Percentiles rank a stretch among this genome's conserved stretches.
phyloP scores from a whole-genome alignment of 768 basidiomycete species.

The Rhodotorula kratochvilovae region DNA sequence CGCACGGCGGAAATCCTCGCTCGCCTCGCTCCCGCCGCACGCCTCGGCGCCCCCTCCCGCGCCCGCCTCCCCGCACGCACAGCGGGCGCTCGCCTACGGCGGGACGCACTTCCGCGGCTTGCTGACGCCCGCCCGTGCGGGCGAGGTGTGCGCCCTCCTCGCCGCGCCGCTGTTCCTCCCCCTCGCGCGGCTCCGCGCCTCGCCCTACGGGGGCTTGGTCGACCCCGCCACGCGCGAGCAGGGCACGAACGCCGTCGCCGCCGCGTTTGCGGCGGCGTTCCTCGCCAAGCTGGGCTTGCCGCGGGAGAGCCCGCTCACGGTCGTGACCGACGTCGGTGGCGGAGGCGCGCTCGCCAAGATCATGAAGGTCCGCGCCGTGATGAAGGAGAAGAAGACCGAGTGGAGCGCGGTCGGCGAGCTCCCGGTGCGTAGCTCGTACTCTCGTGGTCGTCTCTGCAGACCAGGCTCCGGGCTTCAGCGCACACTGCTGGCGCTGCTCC shows the following conservation, averaged over 20 bases:
- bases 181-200: constrained; percentile 59
- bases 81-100: constrained; percentile 67
- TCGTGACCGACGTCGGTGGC: constrained; percentile 87
- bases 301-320: constrained; percentile 75
- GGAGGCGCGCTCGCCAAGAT: constrained; percentile 85
- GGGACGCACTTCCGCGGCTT: constrained; percentile 54
- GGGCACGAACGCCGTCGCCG: constrained; percentile 53
- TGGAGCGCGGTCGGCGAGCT: constrained; percentile 86
- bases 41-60: background rate
- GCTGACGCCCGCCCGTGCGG: constrained; percentile 53
- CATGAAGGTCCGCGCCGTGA: constrained; percentile 87
- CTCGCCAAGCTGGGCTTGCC: constrained; percentile 84
- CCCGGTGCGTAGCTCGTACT: constrained; percentile 58
- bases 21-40: background rate
- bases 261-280: constrained; percentile 81
- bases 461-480: no score
- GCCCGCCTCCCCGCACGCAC: background rate
- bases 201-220: constrained; percentile 67
- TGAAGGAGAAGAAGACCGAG: constrained; percentile 87
- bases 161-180: constrained; percentile 69
- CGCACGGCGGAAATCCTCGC: background rate
- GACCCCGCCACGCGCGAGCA: background rate
- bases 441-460: no score
- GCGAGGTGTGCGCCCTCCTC: constrained; percentile 67
- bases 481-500: no score